These are phyloP conservation scores for Sisymbrium altissimum DNA, from an alignment of 345 rosid species.

Conservation along the genomic window DNA sequence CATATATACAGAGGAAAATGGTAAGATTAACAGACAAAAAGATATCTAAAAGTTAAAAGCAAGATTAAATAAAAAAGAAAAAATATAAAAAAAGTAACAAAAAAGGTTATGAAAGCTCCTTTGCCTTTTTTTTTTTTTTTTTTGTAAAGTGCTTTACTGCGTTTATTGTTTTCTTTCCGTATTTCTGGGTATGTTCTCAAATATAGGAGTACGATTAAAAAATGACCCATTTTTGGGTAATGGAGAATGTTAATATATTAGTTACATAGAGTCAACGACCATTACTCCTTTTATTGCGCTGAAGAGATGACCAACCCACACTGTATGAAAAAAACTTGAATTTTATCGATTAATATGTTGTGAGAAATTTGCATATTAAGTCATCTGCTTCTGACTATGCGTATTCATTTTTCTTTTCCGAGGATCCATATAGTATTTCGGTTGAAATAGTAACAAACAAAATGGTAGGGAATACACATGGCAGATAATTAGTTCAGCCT, in stretches of 20 bases:
- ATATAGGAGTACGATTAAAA: not conserved
- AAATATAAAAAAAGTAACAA: not conserved
- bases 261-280: not conserved
- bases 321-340: not conserved
- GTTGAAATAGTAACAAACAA: not conserved
- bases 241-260: conserved; percentile 3
- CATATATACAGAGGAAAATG: too few relatives aligned
- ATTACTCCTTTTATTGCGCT: conserved; percentile 11
- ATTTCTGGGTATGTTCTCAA: conserved; percentile 5
- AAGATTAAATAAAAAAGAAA: not conserved
- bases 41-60: conserved; percentile 11
- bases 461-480: not conserved
- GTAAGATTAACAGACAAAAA: conserved; percentile 3
- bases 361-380: not conserved
- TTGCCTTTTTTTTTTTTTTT: too few relatives aligned
- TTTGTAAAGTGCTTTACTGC: conserved; percentile 24
- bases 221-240: not conserved
- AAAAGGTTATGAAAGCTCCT: not conserved
- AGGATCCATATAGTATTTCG: not conserved
- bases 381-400: not conserved
- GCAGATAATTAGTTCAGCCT: not conserved
- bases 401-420: not conserved
- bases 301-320: not conserved
- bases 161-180: not conserved
- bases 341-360: not conserved